Evolutionary conservation across 1,284 basidiomycete genomes (phyloP).

Genomic region (Fistulina hepatica): DNA sequence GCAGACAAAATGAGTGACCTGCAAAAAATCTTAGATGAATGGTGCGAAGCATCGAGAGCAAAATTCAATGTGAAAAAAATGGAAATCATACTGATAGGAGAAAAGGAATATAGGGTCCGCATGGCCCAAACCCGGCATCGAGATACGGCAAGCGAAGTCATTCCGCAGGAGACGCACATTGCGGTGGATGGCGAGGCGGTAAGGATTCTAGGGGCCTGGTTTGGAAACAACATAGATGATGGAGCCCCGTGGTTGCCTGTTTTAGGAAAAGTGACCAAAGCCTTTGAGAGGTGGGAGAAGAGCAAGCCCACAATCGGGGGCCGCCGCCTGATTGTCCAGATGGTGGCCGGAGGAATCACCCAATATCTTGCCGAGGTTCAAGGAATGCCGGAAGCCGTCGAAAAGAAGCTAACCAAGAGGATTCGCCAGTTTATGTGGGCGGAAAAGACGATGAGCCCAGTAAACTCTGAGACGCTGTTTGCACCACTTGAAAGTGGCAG

Average conservation of each 20-base stretch:
- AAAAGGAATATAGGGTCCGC: slow-evolving; percentile 3
- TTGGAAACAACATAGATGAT: slow-evolving; percentile 9
- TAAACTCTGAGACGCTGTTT: slow-evolving; percentile 9
- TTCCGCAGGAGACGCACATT: slow-evolving; percentile 7
- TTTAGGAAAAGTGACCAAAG: slow-evolving; percentile 9
- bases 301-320: slow-evolving; percentile 10
- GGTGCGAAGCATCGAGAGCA: slow-evolving; percentile 17
- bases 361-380: slow-evolving; percentile 9
- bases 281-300: slow-evolving; percentile 6
- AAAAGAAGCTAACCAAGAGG: slow-evolving; percentile 5
- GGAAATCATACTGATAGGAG: slow-evolving; percentile 15
- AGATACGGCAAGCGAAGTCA: not conserved
- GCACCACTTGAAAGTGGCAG: slow-evolving; percentile 8
- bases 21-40: slow-evolving; percentile 8
- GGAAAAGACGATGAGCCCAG: not conserved
- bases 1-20: slow-evolving; percentile 12
- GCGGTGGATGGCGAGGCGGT: slow-evolving; percentile 9
- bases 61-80: slow-evolving; percentile 18
- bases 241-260: slow-evolving; percentile 5
- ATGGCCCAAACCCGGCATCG: slow-evolving; percentile 2
- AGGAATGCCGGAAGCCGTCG: slow-evolving; percentile 7
- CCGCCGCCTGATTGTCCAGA: slow-evolving; percentile 4
- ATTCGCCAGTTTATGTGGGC: slow-evolving; percentile 11
- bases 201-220: slow-evolving; percentile 11
- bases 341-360: slow-evolving; percentile 8